These are phyloP conservation scores for Penicillium nordicum DNA, from an alignment of 2,329 filamentous ascomycete genomes.

Conservation along the genomic window DNA sequence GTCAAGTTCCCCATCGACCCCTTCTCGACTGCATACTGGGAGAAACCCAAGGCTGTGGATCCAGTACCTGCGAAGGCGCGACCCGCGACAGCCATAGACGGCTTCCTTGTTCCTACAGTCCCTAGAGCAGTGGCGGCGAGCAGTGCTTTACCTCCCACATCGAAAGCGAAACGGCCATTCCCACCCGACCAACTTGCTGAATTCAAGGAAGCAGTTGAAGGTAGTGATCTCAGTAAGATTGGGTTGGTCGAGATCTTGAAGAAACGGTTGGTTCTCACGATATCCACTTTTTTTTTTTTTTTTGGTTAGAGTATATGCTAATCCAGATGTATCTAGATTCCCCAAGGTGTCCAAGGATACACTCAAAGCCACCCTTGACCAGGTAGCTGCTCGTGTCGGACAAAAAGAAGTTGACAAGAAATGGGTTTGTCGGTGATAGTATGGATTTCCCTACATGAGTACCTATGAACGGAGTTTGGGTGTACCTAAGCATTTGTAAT, in stretches of 20 bases:
- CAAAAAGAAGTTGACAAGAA: slow-evolving; percentile 62
- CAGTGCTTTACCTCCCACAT: slow-evolving; percentile 10
- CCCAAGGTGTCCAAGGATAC: slow-evolving; percentile 66
- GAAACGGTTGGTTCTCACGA: slow-evolving; percentile 50
- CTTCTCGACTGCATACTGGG: slow-evolving; percentile 80
- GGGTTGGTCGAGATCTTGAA: slow-evolving; percentile 73
- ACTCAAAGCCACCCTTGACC: slow-evolving; percentile 67
- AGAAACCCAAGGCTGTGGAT: slow-evolving; percentile 30
- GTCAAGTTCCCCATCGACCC: slow-evolving; percentile 69
- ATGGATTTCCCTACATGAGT: not conserved
- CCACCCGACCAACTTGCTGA: slow-evolving; percentile 59
- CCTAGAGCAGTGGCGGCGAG: slow-evolving; percentile 11
- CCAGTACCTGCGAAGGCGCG: slow-evolving; percentile 17
- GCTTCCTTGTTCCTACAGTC: slow-evolving; percentile 19
- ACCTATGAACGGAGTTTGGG: slow-evolving; percentile 2
- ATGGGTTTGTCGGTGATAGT: slow-evolving; percentile 52
- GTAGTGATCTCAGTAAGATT: slow-evolving; percentile 68
- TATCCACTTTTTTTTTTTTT: not conserved
- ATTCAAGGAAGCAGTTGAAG: slow-evolving; percentile 68
- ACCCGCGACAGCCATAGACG: slow-evolving; percentile 16
- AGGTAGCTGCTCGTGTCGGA: slow-evolving; percentile 61
- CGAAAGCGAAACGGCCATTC: slow-evolving; percentile 46
- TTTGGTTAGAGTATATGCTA: not conserved
- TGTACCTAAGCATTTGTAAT: slow-evolving; percentile 3
- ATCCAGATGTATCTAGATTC: slow-evolving; percentile 48